Percentiles rank a stretch among this genome's conserved stretches.
Conservation (phyloP, 1,139 yeast species). For the Pichia sp. region DNA sequence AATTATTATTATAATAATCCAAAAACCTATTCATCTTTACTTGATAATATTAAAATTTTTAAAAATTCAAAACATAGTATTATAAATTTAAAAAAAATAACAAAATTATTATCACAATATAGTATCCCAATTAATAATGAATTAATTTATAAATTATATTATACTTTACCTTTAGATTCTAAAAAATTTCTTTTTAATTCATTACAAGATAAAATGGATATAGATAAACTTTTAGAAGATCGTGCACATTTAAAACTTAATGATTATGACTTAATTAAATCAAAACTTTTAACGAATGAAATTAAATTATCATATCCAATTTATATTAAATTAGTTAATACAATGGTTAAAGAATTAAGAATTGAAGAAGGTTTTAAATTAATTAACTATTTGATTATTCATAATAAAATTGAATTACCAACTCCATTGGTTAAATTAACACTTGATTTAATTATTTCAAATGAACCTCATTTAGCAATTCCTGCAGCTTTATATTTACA, state of each 20-base stretch:
- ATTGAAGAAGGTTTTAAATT: slow-evolving; percentile 11
- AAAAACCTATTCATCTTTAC: background rate
- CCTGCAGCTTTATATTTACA: slow-evolving; percentile 10
- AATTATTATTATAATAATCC: slow-evolving; percentile 1
- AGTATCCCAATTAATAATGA: slow-evolving; percentile 5
- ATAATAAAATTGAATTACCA: slow-evolving; percentile 7
- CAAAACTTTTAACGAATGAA: background rate
- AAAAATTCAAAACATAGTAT: slow-evolving; percentile 8
- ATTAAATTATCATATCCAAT: slow-evolving; percentile 6
- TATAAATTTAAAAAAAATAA: background rate
- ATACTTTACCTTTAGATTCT: slow-evolving; percentile 4
- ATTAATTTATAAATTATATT: slow-evolving; percentile 8
- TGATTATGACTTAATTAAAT: slow-evolving; percentile 1
- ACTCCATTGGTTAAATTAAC: slow-evolving; percentile 4
- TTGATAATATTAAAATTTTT: slow-evolving; percentile 1
- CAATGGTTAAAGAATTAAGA: slow-evolving; percentile 11
- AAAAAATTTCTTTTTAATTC: background rate
- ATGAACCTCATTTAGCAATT: slow-evolving; percentile 4
- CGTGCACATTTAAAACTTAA: background rate
- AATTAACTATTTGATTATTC: slow-evolving; percentile 3
- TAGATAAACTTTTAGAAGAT: slow-evolving; percentile 1
- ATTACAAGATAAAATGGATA: slow-evolving; percentile 1
- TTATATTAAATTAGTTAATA: slow-evolving; percentile 6
- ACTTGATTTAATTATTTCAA: slow-evolving; percentile 3
- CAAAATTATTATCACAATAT: background rate